Percentiles rank a stretch among this genome's conserved stretches.
phyloP scores from a whole-genome alignment of 176 grass and related monocot species.

The Puya raimondii region DNA sequence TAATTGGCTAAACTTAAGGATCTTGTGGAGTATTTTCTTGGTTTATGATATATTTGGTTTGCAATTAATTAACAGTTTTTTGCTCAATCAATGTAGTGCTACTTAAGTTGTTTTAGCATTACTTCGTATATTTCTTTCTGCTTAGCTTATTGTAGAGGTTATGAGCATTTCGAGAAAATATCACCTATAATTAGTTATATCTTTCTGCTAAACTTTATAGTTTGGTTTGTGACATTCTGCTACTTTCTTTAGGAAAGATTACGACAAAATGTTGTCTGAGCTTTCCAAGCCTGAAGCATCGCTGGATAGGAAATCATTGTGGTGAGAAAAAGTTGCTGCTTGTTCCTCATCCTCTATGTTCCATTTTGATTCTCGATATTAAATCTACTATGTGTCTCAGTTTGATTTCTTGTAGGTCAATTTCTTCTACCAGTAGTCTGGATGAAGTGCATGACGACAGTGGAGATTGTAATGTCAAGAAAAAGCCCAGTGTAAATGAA shows the following conservation, averaged over 20 bases:
- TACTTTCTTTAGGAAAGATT: conserved; percentile 21
- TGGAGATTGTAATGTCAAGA: conserved; percentile 26
- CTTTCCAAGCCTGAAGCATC: conserved; percentile 7
- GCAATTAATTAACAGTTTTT: too few relatives aligned
- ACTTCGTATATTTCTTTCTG: too few relatives aligned
- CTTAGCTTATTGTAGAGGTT: too few relatives aligned
- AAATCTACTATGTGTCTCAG: background rate
- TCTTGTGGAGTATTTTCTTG: too few relatives aligned
- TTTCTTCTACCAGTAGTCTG: conserved; percentile 24
- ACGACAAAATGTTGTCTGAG: conserved; percentile 20
- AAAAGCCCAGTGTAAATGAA: conserved; percentile 15
- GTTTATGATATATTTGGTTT: too few relatives aligned
- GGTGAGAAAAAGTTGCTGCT: conserved; percentile 21
- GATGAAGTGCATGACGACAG: conserved; percentile 27
- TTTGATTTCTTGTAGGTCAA: conserved; percentile 10
- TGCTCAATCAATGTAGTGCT: too few relatives aligned
- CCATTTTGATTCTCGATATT: background rate
- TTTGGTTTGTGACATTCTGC: conserved; percentile 6
- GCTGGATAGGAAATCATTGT: conserved; percentile 15
- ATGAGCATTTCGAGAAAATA: background rate
- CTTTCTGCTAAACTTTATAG: conserved; percentile 11
- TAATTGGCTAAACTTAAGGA: too few relatives aligned
- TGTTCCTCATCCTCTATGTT: background rate
- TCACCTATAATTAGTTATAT: background rate
- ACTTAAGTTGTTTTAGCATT: too few relatives aligned